Base-by-base conservation (phyloP, 225 moss, liverwort and hornwort genomes). In the Rhytidiadelphus loreus region DNA sequence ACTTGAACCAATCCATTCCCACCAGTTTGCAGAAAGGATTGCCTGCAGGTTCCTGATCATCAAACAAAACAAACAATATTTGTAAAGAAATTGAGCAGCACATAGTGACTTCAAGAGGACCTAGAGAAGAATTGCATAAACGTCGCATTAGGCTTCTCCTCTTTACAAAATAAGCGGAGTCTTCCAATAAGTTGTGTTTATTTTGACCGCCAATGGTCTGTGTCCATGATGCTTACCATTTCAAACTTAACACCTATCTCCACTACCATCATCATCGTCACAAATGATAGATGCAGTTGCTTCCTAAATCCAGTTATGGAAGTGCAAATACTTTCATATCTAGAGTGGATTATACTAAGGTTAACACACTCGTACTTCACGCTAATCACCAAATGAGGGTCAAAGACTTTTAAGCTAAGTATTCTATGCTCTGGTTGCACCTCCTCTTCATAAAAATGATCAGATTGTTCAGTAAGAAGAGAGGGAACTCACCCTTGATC, bases 1-100 rank as follows among this genome's bases (percentile, higher is more conserved):
- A 93, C 93, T 96, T 96, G 48, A 88, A 95, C 95, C 93, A 96
- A 63, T 96, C 95, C 92, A 96, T 91, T 58, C 95, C 93, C 74
- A 95, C 88, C 88, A 96, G 92, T 88, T 93, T 96, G 88, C 94
- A 96, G 50, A 95, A 88, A 75, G 95, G 80, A 72, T 88, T 88
- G 85, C 93, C 92, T 88, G 95, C 93, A 88, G 95, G 92, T 63
- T 94, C 94, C 94, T 94, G 92, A 74, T 50, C 53, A 90, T 86
- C 83, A 72, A 90, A 57, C 81, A 81, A 75, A 80, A 77, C 37
- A 75, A 17, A 56, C 39, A 28, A 61, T 77, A 32, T 71, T 65
- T 72, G 80, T 64, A 52, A 78, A 75, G 18, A 56, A 58, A 82
- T 57, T 78, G 33, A 77, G 68, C 76, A 86, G 68, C 76, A 86